phyloP scores from a whole-genome alignment of 176 grass and related monocot genomes.

The Pontederia crassipes region DNA sequence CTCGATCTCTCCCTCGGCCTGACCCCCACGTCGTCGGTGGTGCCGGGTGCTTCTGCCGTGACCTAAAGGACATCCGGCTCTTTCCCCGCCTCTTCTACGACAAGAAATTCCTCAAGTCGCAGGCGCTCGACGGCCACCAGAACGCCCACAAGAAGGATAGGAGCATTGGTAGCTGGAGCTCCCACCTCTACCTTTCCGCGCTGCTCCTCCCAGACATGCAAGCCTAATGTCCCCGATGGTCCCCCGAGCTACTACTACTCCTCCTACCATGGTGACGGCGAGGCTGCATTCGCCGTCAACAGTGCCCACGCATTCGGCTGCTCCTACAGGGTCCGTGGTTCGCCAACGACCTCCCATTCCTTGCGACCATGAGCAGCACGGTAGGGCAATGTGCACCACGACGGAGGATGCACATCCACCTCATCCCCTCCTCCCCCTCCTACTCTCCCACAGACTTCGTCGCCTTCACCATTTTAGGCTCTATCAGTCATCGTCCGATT shows the following conservation, averaged over 20 bases:
- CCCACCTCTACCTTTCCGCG: slow-evolving; percentile 40
- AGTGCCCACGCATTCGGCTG: background rate
- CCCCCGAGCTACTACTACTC: no score
- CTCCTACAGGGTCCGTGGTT: slow-evolving; percentile 18
- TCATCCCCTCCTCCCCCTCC: no score
- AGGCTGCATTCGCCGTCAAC: no score
- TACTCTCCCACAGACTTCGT: no score
- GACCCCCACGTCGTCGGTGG: background rate
- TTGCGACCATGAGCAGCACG: slow-evolving; percentile 10
- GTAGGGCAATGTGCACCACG: slow-evolving; percentile 18
- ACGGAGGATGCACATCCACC: no score
- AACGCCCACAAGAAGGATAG: slow-evolving; percentile 98
- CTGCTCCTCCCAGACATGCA: slow-evolving; percentile 31
- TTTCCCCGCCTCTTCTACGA: slow-evolving; percentile 98
- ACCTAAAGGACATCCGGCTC: slow-evolving; percentile 41
- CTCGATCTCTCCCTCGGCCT: slow-evolving; percentile 42
- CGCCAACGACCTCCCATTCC: slow-evolving; percentile 15
- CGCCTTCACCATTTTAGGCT: no score
- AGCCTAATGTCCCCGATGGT: background rate
- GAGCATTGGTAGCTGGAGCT: slow-evolving; percentile 65
- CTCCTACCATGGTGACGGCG: background rate
- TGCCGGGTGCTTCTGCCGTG: background rate
- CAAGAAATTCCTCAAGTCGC: slow-evolving; percentile 98
- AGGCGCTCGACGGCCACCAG: slow-evolving; percentile 93
- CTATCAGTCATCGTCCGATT: no score